A percentile compares a stretch with the other conserved stretches of the same genome.
These are phyloP conservation scores for Westerdykella ornata DNA, from an alignment of 2,329 filamentous ascomycete species.

Conservation along the genomic window DNA sequence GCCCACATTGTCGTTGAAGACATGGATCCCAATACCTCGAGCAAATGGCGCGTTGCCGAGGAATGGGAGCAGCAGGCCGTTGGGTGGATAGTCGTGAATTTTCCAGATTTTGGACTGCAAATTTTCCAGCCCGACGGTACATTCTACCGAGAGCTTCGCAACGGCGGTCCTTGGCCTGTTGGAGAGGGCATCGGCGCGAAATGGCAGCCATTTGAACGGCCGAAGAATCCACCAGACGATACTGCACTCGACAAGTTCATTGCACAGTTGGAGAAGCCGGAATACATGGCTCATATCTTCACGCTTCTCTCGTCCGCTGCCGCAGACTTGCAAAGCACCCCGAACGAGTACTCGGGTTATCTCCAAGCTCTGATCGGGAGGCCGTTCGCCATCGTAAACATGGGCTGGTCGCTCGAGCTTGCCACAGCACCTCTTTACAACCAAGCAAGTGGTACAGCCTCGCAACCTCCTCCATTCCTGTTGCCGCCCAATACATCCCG, in stretches of 20 bases:
- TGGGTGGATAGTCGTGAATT: conserved; percentile 36
- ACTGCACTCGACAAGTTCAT: conserved; percentile 38
- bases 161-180: conserved; percentile 30
- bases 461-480: conserved; percentile 18
- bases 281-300: too few species aligned
- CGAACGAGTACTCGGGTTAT: conserved; percentile 35
- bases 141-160: conserved; percentile 41
- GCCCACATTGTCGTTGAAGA: conserved; percentile 11
- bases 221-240: too few species aligned
- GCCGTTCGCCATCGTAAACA: conserved; percentile 40
- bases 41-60: background rate
- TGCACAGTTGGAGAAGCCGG: conserved; percentile 18
- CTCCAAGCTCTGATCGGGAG: conserved; percentile 36
- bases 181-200: conserved; percentile 14
- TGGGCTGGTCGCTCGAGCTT: too few species aligned
- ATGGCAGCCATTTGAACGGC: conserved; percentile 35
- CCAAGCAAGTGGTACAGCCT: too few species aligned
- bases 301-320: too few species aligned
- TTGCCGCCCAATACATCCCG: conserved; percentile 3
- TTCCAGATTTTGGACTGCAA: conserved; percentile 38
- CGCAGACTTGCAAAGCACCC: conserved; percentile 22
- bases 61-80: conserved; percentile 1
- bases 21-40: background rate
- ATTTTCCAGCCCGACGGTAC: conserved; percentile 39
- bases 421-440: too few species aligned